Evolutionary conservation across 139 green algal genomes (phyloP).

Genomic region (Chlorella sp.): DNA sequence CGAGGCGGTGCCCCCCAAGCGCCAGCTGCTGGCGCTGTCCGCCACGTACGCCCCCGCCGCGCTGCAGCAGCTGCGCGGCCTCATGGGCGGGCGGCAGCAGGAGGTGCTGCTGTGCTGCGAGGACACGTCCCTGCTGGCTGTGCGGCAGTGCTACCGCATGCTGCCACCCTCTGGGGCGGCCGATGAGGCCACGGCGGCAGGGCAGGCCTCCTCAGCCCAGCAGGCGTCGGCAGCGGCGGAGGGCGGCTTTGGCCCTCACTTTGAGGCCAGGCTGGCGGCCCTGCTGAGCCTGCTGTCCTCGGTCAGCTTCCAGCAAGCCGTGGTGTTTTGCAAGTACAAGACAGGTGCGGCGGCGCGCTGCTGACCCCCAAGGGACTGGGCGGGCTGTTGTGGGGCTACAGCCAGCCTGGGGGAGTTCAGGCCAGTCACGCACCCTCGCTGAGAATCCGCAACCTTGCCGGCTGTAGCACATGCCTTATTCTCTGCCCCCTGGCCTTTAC

Average conservation of each 20-base stretch:
- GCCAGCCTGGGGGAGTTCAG: background rate
- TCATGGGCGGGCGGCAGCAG: constrained; percentile 53
- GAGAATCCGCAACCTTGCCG: no score
- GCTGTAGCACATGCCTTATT: no score
- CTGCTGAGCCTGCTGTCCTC: constrained; percentile 48
- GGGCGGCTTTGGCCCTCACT: background rate
- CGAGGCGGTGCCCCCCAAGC: background rate
- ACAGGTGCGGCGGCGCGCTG: background rate
- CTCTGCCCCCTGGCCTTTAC: no score
- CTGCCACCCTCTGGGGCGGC: no score
- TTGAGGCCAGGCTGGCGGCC: constrained; percentile 53
- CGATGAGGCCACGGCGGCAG: no score
- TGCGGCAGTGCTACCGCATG: constrained; percentile 73
- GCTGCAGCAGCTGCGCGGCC: constrained; percentile 58
- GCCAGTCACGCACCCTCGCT: no score
- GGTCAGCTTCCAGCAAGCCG: constrained; percentile 78
- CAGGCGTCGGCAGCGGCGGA: background rate
- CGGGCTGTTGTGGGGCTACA: background rate
- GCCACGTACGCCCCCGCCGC: constrained; percentile 75
- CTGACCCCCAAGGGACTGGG: no score
- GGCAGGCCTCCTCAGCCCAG: background rate
- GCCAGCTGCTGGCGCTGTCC: constrained; percentile 79
- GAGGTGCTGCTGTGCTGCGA: constrained; percentile 71
- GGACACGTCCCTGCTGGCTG: constrained; percentile 59
- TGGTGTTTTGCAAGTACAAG: constrained; percentile 82